Conservation (phyloP, 2,329 filamentous ascomycete species). For the Cladobotryum protrusum region DNA sequence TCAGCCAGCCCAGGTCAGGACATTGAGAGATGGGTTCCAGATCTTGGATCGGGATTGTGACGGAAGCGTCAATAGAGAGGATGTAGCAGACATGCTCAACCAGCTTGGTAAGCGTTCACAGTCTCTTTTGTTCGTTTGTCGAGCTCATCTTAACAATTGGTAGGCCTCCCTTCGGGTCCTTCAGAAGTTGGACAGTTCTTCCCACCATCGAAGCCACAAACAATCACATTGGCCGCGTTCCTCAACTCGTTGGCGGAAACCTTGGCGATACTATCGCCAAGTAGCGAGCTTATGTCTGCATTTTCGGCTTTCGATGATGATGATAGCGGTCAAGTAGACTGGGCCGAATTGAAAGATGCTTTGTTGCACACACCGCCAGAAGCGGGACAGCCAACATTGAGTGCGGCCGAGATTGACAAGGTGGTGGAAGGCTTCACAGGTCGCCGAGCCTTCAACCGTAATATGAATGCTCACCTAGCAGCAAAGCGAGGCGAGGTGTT, state of each 20-base stretch:
- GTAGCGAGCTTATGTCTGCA: constrained; percentile 76
- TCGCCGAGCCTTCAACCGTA: constrained; percentile 72
- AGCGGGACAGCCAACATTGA: constrained; percentile 57
- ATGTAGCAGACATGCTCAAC: constrained; percentile 79
- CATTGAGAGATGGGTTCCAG: constrained; percentile 87
- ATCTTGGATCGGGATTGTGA: constrained; percentile 87
- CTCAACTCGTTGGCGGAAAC: constrained; percentile 74
- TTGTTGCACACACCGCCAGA: constrained; percentile 77
- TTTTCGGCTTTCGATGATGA: constrained; percentile 95
- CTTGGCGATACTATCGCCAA: constrained; percentile 67
- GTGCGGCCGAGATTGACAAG: constrained; percentile 71
- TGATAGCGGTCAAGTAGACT: constrained; percentile 86
- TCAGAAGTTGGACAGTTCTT: constrained; percentile 78
- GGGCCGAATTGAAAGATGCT: constrained; percentile 75
- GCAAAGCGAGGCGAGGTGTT: constrained; percentile 79
- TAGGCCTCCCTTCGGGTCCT: constrained; percentile 67
- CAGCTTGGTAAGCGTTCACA: constrained; percentile 59
- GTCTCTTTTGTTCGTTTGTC: neutral
- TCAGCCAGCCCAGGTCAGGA: constrained; percentile 75
- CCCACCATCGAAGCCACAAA: constrained; percentile 61
- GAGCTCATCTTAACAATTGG: constrained; percentile 8
- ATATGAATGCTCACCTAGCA: constrained; percentile 44
- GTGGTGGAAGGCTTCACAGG: constrained; percentile 84
- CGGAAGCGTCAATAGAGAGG: constrained; percentile 72
- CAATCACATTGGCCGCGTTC: constrained; percentile 78